Base-by-base conservation (phyloP, 177 flowering plant genomes). In the Vitis hybrid region DNA sequence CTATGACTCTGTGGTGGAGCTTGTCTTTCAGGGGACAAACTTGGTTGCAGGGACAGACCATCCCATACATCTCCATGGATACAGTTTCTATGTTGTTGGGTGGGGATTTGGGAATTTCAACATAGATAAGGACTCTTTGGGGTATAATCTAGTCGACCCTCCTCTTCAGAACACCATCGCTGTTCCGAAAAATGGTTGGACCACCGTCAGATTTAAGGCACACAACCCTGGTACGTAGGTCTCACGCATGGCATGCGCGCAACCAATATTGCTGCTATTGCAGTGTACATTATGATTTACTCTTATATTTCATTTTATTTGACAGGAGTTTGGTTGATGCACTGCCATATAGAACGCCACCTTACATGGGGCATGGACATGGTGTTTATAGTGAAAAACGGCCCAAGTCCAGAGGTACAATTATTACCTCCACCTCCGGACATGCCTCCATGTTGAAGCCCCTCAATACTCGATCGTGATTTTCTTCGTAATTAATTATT, bases 51-150 rank as follows among this genome's bases (percentile, higher is more conserved):
- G 68, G 14, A 11, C 18, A 1, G 74, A 79, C 46, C 85, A 82
- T 50, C 85, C 82, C 4, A 73, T 82, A 60, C 85, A 82, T 62
- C 21, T 82, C 12, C 85, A 82, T 66, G 85, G 85, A 0, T 65
- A 57, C n/a, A 77, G 82, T 60, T 82, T 82, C 60, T 82, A 76
- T 40, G 81, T 79, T 4, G 72, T 78, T 8, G 81, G 84, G 0
- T 57, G n/a, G 46, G 83, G 83, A 4, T 51, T 70, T 48, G 83
- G 83, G 7, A 81, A 72, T 32, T 81, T 77, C 24, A 67, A 81
- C 58, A 19, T 15, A 9, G 18, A 50, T 1, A 70, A 48, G 24
- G 81, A 81, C 18, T 76, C 76, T 13, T 15, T 13, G 27, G 51
- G 46, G 3, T 81, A 72, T n/a, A 81, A 81, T 70, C 70, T 78